phyloP scores from a whole-genome alignment of 1,284 basidiomycete species.

The Leucoagaricus sp. region DNA sequence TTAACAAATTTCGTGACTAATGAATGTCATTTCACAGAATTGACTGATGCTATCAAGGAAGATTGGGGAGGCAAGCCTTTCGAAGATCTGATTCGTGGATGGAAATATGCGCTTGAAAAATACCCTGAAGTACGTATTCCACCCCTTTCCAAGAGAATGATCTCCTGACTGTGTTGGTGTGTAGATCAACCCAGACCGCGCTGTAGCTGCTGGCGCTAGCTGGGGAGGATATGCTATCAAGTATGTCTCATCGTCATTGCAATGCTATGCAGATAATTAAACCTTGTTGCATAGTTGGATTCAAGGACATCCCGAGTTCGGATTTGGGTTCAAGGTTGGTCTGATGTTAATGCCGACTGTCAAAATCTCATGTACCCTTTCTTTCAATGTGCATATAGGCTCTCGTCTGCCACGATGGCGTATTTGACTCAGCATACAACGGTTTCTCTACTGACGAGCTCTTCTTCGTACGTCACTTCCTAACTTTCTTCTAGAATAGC shows the following conservation, averaged over 20 bases:
- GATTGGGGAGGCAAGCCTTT: constrained; percentile 91
- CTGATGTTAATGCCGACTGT: no score
- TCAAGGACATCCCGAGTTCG: constrained; percentile 86
- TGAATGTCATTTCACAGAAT: constrained; percentile 44
- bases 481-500: neutral
- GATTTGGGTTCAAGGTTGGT: constrained; percentile 83
- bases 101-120: constrained; percentile 66
- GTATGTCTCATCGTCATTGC: constrained; percentile 34
- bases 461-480: constrained; percentile 77
- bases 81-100: constrained; percentile 76
- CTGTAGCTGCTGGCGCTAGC: constrained; percentile 80
- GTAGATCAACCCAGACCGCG: constrained; percentile 79
- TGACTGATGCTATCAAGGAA: constrained; percentile 77
- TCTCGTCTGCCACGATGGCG: constrained; percentile 85
- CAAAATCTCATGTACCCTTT: constrained; percentile 11
- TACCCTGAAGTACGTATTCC: constrained; percentile 66
- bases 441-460: constrained; percentile 85
- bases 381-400: constrained; percentile 40
- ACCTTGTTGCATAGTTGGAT: constrained; percentile 70
- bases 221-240: constrained; percentile 87
- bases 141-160: neutral
- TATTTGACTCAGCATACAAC: constrained; percentile 73
- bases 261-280: neutral
- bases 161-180: neutral
- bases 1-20: neutral